Conservation (phyloP, 495 filamentous ascomycete genomes). For the Aspergillus indologenus region DNA sequence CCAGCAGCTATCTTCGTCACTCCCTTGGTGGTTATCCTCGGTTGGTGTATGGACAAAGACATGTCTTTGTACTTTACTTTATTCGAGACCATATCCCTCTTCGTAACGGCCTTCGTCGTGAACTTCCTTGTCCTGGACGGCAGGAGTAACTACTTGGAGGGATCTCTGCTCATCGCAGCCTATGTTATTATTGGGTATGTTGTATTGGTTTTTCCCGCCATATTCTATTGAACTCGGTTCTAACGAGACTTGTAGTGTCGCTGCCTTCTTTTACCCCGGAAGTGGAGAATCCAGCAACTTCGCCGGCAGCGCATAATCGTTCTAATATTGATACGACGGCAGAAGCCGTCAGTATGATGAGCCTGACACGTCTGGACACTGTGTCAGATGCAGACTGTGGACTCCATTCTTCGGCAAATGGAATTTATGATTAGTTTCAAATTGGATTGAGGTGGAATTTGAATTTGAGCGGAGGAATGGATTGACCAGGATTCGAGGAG, state of each 20-base stretch:
- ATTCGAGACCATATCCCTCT: slow-evolving; percentile 84
- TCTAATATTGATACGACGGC: neutral
- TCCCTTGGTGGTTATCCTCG: slow-evolving; percentile 82
- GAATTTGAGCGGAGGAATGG: neutral
- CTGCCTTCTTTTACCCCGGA: slow-evolving; percentile 39
- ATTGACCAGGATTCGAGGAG: too few species aligned
- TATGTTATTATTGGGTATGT: slow-evolving; percentile 60
- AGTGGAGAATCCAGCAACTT: slow-evolving; percentile 25
- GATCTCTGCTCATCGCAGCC: slow-evolving; percentile 73
- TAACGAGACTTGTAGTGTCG: slow-evolving; percentile 24
- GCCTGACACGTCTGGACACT: neutral
- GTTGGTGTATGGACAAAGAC: slow-evolving; percentile 75
- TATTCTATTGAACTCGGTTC: neutral
- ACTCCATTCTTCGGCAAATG: neutral
- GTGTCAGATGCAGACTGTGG: neutral
- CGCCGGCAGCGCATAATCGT: slow-evolving; percentile 18
- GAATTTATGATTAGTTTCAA: neutral
- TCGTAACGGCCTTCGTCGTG: slow-evolving; percentile 81
- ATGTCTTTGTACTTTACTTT: slow-evolving; percentile 91
- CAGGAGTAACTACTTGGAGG: slow-evolving; percentile 84
- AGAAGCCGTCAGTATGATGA: neutral
- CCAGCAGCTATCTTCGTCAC: slow-evolving; percentile 81
- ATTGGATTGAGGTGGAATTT: neutral
- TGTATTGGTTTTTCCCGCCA: too few species aligned
- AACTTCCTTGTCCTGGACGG: slow-evolving; percentile 90